Base-by-base conservation (phyloP, 2,329 filamentous ascomycete genomes). In the Massarina eburnea region DNA sequence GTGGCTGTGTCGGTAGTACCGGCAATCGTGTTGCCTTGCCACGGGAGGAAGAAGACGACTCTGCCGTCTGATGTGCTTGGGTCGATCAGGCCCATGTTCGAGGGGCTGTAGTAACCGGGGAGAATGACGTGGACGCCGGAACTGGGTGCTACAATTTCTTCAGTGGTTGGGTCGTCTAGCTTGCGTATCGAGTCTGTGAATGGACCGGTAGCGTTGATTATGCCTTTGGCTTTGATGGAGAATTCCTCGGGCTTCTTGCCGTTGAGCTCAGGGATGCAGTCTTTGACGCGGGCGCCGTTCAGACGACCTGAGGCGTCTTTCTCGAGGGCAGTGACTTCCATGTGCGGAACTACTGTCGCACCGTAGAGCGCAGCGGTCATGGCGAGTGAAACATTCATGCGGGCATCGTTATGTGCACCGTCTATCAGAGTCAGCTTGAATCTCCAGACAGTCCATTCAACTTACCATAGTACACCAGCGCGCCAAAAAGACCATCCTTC, bases 1-100 rank as follows among this genome's bases (percentile, higher is more conserved):
- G 85, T 87, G 3, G 89, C 84, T 30, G 87, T 85, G 65, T 95
- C 90, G 7, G 89, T 95, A 4, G 90, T 95, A 50, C 90, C 90
- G 36, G 89, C 90, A 63, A 95, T 94, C 12, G 89, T 95, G 73
- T 94, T 94, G 39, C 89, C 89, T 73, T 95, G 89, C 90, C 90
- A 95, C 18, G 90, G 90, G 32, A 95, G 78, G 79, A 95, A 95
- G 81, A 95, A 95, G 64, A 95, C 92, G 39, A 95, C 90, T 66
- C 90, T 83, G 17, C 90, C 90, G 64, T 95, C 90, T 1, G 89
- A 95, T 2, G 90, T 94, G 32, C 84, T 83, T 4, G 90, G 89
- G 61, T 95, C 90, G 59, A 95, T 88, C 32, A 95, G 78, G 50
- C 90, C 90, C 89, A 95, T 94, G 64, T 91, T 86, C 17, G 84